Evolutionary conservation across 108 stramenopile species (phyloP).

Genomic region (Skeletonema marinoi): DNA sequence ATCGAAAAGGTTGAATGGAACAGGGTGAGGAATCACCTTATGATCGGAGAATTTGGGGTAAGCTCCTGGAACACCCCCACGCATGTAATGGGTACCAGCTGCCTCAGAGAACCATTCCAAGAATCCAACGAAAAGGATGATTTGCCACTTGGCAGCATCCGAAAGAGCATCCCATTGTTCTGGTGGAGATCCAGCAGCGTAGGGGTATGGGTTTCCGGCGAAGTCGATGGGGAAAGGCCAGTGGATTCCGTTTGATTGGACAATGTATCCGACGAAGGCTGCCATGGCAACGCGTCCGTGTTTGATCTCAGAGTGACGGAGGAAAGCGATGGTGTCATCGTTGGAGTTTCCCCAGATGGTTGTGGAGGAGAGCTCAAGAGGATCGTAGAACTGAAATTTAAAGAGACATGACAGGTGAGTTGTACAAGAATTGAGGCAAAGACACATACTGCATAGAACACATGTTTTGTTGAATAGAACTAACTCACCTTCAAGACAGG

Average conservation of each 20-base stretch:
- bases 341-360: conserved; percentile 74
- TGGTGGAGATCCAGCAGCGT: conserved; percentile 56
- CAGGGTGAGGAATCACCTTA: conserved; percentile 75
- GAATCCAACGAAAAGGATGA: conserved; percentile 83
- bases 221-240: conserved; percentile 59
- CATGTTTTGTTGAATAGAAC: not conserved
- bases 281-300: conserved; percentile 82
- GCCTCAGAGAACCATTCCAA: conserved; percentile 79
- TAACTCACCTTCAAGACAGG: conserved; percentile 68
- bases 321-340: conserved; percentile 68
- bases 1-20: conserved; percentile 78
- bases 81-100: conserved; percentile 77
- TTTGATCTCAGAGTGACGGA: conserved; percentile 83
- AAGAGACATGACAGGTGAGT: conserved; percentile 5
- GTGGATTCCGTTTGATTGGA: conserved; percentile 76
- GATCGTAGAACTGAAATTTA: conserved; percentile 66
- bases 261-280: conserved; percentile 76
- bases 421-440: not conserved
- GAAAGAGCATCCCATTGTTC: conserved; percentile 83
- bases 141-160: conserved; percentile 87
- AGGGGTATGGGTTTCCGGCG: conserved; percentile 60
- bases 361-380: conserved; percentile 66
- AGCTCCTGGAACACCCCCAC: conserved; percentile 70
- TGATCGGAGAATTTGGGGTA: conserved; percentile 68
- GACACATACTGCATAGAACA: not conserved